These are phyloP conservation scores for Exophiala sp. DNA, from an alignment of 2,329 filamentous ascomycete species.

Conservation along the genomic window DNA sequence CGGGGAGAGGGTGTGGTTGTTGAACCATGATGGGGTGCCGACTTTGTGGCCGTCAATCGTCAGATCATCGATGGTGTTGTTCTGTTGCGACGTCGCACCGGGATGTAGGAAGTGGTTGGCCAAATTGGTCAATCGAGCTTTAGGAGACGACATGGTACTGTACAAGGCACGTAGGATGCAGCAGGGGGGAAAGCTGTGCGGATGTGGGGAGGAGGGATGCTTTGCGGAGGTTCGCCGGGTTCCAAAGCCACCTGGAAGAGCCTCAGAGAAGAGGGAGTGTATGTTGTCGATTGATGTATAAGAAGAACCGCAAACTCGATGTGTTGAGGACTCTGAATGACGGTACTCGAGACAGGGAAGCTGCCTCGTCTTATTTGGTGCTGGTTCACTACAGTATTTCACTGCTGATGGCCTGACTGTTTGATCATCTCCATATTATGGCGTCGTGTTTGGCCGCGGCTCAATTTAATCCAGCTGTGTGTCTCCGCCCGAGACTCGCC, in stretches of 20 bases:
- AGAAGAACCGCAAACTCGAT: too few species aligned
- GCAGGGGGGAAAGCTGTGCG: background rate
- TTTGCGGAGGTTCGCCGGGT: background rate
- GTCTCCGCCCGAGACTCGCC: background rate
- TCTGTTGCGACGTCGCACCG: conserved; percentile 23
- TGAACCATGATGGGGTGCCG: conserved; percentile 42
- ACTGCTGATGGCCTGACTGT: too few species aligned
- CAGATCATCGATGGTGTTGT: conserved; percentile 30
- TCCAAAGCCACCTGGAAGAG: background rate
- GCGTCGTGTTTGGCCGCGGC: background rate
- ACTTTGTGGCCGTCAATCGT: conserved; percentile 40
- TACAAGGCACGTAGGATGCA: conserved; percentile 21
- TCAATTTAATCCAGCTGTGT: background rate
- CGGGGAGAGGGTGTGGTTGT: conserved; percentile 75
- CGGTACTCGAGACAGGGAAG: too few species aligned
- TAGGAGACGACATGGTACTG: conserved; percentile 55
- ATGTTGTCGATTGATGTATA: too few species aligned
- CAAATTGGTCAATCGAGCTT: conserved; percentile 56
- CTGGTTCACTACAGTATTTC: too few species aligned
- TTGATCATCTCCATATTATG: too few species aligned
- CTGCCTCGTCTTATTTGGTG: too few species aligned
- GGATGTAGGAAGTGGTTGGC: conserved; percentile 38
- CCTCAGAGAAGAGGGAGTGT: background rate
- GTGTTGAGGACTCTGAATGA: too few species aligned
- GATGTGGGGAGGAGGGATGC: background rate